These are phyloP conservation scores for Kandelia obovata DNA, from an alignment of 345 rosid genomes.

Conservation along the genomic window DNA sequence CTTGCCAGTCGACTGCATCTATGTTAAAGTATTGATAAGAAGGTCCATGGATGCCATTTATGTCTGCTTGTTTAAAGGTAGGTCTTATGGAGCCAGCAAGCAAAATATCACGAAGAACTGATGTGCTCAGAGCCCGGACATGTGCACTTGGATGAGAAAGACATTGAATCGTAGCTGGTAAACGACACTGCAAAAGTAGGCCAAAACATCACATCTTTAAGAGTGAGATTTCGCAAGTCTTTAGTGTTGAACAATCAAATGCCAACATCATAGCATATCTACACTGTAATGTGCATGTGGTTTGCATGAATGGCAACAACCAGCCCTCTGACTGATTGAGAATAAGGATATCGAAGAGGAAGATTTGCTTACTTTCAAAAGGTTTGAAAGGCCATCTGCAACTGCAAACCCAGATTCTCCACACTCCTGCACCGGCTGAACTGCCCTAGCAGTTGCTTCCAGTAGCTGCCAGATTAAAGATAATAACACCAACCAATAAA, in stretches of 20 bases:
- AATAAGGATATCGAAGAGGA: neutral
- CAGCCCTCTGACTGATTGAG: neutral
- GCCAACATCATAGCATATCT: neutral
- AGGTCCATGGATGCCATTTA: constrained; percentile 52
- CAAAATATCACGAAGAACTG: constrained; percentile 74
- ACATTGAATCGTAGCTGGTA: constrained; percentile 77
- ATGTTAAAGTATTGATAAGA: constrained; percentile 46
- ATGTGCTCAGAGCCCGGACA: constrained; percentile 82
- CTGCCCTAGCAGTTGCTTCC: constrained; percentile 96
- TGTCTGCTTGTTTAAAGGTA: constrained; percentile 34
- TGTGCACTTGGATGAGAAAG: constrained; percentile 94
- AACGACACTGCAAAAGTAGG: constrained; percentile 70
- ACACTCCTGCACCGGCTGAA: constrained; percentile 71
- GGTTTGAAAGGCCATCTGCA: constrained; percentile 85
- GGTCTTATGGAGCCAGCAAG: constrained; percentile 43
- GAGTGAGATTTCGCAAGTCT: neutral
- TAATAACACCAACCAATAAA: neutral
- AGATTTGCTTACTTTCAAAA: constrained; percentile 59
- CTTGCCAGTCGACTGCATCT: constrained; percentile 67
- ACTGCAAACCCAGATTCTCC: constrained; percentile 87
- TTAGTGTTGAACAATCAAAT: neutral
- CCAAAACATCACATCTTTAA: constrained; percentile 12
- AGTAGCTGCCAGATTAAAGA: constrained; percentile 54
- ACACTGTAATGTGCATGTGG: neutral
- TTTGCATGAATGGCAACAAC: neutral